Conservation (phyloP, 345 rosid genomes). For the Pseudoturritis turrita region DNA sequence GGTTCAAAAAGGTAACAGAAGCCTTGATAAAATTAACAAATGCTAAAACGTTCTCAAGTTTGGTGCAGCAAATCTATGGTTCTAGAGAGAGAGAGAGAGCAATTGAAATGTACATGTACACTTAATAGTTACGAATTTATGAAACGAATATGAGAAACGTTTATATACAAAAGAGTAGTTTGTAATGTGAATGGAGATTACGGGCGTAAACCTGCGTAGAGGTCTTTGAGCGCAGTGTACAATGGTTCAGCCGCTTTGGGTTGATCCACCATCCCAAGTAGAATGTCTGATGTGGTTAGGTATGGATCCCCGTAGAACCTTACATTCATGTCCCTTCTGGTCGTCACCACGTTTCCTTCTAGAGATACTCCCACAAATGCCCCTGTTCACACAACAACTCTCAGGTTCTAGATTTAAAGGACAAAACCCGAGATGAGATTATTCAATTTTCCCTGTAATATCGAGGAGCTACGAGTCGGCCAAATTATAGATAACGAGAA, state of each 20-base stretch:
- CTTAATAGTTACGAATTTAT: background rate
- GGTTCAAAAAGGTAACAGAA: background rate
- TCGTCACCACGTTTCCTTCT: constrained; percentile 81
- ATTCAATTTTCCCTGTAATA: background rate
- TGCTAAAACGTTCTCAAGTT: background rate
- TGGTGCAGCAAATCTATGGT: background rate
- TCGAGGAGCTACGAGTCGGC: background rate
- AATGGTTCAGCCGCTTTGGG: constrained; percentile 94
- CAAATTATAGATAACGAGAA: background rate
- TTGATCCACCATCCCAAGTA: constrained; percentile 72
- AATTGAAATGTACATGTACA: background rate
- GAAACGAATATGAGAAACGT: background rate
- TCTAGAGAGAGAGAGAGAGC: background rate
- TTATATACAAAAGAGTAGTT: constrained; percentile 10
- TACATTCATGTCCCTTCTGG: constrained; percentile 82
- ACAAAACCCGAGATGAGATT: background rate
- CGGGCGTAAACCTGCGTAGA: constrained; percentile 43
- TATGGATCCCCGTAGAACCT: constrained; percentile 92
- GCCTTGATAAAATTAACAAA: background rate
- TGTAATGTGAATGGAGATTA: constrained; percentile 13
- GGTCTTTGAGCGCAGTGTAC: constrained; percentile 61
- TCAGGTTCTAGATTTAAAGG: background rate
- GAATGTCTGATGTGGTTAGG: constrained; percentile 68
- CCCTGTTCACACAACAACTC: constrained; percentile 41
- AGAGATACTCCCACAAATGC: constrained; percentile 96